Percentiles rank a stretch among this genome's conserved stretches.
phyloP scores from a whole-genome alignment of 176 grass and related monocot genomes.

The Aegilops speltoides region DNA sequence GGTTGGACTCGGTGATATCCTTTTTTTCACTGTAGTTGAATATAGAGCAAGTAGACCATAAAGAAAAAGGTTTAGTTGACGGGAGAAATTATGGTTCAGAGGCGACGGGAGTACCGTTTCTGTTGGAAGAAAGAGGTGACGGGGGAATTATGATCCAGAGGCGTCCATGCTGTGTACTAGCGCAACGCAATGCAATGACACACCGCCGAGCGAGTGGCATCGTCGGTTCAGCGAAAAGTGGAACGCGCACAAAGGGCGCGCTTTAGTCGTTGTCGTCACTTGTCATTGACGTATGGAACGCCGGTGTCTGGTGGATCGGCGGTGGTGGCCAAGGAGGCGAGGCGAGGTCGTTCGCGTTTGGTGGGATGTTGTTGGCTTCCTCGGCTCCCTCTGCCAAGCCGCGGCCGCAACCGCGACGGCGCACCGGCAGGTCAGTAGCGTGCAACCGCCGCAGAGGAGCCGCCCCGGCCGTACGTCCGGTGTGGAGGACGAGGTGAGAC shows the following conservation, averaged over 20 bases:
- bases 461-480: not conserved
- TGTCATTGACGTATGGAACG: not conserved
- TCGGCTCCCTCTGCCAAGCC: not conserved
- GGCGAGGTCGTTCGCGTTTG: not conserved
- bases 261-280: slow-evolving; percentile 7
- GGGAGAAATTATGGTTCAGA: too few relatives aligned
- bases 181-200: not conserved
- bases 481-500: too few relatives aligned
- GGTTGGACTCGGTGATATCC: too few relatives aligned
- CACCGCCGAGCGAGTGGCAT: not conserved
- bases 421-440: slow-evolving; percentile 28
- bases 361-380: slow-evolving; percentile 29
- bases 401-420: slow-evolving; percentile 44
- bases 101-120: not conserved
- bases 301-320: not conserved
- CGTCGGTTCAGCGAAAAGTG: not conserved
- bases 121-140: not conserved
- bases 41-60: too few relatives aligned
- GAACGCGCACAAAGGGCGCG: not conserved
- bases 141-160: not conserved
- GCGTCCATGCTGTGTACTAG: not conserved
- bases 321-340: not conserved
- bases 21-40: too few relatives aligned
- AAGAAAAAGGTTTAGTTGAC: too few relatives aligned
- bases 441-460: not conserved